Conservation (phyloP, 2,329 filamentous ascomycete genomes). For the Trichoderma breve region DNA sequence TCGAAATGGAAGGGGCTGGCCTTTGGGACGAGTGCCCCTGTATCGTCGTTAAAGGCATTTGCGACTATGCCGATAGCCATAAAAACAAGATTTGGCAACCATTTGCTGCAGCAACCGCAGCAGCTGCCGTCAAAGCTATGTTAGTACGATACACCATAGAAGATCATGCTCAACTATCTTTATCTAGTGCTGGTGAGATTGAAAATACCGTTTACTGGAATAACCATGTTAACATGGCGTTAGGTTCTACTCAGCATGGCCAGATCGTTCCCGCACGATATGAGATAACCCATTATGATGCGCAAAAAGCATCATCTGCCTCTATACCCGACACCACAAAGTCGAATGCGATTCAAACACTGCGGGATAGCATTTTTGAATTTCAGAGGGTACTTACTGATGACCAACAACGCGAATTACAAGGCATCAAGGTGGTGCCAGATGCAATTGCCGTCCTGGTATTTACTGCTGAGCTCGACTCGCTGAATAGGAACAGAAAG, state of each 20-base stretch:
- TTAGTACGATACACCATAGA: neutral
- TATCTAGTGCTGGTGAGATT: neutral
- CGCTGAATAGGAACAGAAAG: conserved; percentile 23
- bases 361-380: neutral
- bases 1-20: conserved; percentile 35
- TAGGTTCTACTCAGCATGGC: neutral
- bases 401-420: conserved; percentile 18
- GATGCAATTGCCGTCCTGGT: conserved; percentile 33
- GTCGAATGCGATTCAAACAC: neutral
- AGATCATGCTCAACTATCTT: neutral
- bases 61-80: conserved; percentile 40
- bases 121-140: conserved; percentile 1
- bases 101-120: conserved; percentile 20
- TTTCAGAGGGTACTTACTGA: neutral
- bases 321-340: neutral
- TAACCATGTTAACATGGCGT: neutral
- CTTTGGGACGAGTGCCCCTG: conserved; percentile 32
- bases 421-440: conserved; percentile 15
- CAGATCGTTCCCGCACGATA: neutral
- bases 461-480: conserved; percentile 37
- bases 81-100: conserved; percentile 37
- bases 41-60: conserved; percentile 37
- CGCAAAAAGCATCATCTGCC: no score
- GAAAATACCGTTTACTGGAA: rapidly evolving
- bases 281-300: neutral